Evolutionary conservation across 192 early-diverging fungal genomes (phyloP).

Genomic region (Globomyces pollinis-pini): DNA sequence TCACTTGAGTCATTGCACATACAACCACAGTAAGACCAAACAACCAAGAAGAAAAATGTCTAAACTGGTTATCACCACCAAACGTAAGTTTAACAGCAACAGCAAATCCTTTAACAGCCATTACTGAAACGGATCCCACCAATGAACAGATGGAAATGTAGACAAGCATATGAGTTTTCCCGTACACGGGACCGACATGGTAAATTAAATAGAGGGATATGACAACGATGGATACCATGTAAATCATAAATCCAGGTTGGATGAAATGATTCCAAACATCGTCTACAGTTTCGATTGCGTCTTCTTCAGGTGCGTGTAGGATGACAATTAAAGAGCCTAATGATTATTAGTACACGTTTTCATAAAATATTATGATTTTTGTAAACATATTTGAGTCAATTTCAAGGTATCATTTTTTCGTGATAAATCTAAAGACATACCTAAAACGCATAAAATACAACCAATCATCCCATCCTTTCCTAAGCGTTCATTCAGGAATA

Average conservation of each 20-base stretch:
- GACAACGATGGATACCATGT: conserved; percentile 57
- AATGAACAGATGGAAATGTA: conserved; percentile 94
- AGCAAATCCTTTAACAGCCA: conserved; percentile 89
- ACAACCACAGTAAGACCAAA: conserved; percentile 71
- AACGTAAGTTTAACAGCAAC: conserved; percentile 88
- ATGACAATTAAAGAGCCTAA: conserved; percentile 77
- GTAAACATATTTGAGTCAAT: too few relatives aligned
- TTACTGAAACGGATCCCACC: conserved; percentile 79
- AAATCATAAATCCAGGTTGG: conserved; percentile 77
- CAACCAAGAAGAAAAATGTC: conserved; percentile 80
- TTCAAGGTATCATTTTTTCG: too few relatives aligned
- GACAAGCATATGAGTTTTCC: conserved; percentile 72
- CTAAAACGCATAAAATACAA: conserved; percentile 81
- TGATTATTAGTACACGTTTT: too few relatives aligned
- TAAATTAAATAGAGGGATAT: conserved; percentile 74
- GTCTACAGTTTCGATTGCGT: conserved; percentile 69
- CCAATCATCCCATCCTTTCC: conserved; percentile 78
- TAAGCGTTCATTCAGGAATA: conserved; percentile 84
- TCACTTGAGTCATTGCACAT: conserved; percentile 92
- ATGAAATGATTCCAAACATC: conserved; percentile 74
- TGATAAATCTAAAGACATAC: too few relatives aligned
- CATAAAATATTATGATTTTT: too few relatives aligned
- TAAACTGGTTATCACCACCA: conserved; percentile 86
- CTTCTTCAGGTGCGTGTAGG: conserved; percentile 79
- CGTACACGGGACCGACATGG: conserved; percentile 67